These are phyloP conservation scores for Ettlia oleoabundans DNA, from an alignment of 139 green algal species.

Conservation along the genomic window DNA sequence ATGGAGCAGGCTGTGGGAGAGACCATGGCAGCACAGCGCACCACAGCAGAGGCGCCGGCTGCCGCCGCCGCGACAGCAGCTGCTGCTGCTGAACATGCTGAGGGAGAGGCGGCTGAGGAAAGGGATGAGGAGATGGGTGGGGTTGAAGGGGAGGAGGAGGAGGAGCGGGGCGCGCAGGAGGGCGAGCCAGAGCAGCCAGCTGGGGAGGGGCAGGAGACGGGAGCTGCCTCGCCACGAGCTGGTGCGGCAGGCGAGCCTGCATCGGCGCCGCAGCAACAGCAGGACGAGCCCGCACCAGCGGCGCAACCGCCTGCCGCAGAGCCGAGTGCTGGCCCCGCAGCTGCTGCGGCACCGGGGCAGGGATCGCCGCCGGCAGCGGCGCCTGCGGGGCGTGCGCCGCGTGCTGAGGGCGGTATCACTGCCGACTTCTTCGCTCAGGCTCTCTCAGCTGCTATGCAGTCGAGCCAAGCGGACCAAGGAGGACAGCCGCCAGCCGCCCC, in stretches of 20 bases:
- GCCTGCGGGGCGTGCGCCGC: background rate
- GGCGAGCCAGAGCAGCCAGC: background rate
- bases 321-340: background rate
- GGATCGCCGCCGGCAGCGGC: background rate
- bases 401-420: slow-evolving; percentile 12
- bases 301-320: background rate
- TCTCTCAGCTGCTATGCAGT: slow-evolving; percentile 35
- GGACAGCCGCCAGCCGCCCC: too few relatives aligned
- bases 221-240: background rate
- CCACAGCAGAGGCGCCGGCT: background rate
- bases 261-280: background rate
- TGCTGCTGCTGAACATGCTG: slow-evolving; percentile 20
- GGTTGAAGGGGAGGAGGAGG: background rate
- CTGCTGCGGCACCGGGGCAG: background rate
- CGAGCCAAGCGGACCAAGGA: background rate
- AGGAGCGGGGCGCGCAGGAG: background rate
- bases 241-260: background rate
- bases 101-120: background rate
- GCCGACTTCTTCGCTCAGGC: slow-evolving; percentile 33
- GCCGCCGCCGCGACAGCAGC: background rate
- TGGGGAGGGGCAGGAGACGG: background rate
- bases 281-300: too few relatives aligned
- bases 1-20: slow-evolving; percentile 28
- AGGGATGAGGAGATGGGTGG: background rate
- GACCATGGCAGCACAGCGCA: background rate